Base-by-base conservation (phyloP, 2,329 filamentous ascomycete genomes). In the Colletotrichum viniferum region DNA sequence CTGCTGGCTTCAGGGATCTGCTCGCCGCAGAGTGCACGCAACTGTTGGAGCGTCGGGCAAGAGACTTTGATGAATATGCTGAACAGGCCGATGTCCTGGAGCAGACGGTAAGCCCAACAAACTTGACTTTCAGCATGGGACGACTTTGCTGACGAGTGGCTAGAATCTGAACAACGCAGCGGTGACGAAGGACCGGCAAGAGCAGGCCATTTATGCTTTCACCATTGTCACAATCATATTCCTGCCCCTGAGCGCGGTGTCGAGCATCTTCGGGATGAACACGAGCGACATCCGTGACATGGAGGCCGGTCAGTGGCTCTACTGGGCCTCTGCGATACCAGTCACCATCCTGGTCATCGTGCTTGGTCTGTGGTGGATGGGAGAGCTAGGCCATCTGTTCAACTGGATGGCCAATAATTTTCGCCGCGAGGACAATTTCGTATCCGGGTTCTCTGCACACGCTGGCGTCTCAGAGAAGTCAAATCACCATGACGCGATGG, bases 191-290 rank as follows among this genome's bases (percentile, higher is more conserved):
- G 86, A 87, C 78, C 81, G 85, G 18, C 86, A 89, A 69, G 87
- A 88, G 70, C 84, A 85, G 48, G 86, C 87, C 62, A 86, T 89
- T 65, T 88, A 88, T 74, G 86, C 85, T 55, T 89, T 89, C 73
- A 89, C 88, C 6, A 83, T 89, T 64, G 86, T 88, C 12, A 89
- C 88, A 7, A 84, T 88, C 73, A 79, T 89, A 60, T 89, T 89
- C 77, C 79, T 89, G 14, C 87, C 88, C 1, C 82, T 89, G 8
- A 85, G 84, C 65, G 82, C 86, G 32, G 83, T 89, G 4, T 85
- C 87, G 13, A 87, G 85, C 78, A 85, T 89, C 71, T 88, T 90
- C 77, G 88, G 88, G 69, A 90, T 90, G 87, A 90, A 90, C 79
- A 88, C 87, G 5, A 81, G 81, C 64, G 88, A 90, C 77, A 82